Evolutionary conservation across 2,329 filamentous ascomycete genomes (phyloP), one percentile per base, ranked within the genome.

Genomic region (Didymella segeticola): DNA sequence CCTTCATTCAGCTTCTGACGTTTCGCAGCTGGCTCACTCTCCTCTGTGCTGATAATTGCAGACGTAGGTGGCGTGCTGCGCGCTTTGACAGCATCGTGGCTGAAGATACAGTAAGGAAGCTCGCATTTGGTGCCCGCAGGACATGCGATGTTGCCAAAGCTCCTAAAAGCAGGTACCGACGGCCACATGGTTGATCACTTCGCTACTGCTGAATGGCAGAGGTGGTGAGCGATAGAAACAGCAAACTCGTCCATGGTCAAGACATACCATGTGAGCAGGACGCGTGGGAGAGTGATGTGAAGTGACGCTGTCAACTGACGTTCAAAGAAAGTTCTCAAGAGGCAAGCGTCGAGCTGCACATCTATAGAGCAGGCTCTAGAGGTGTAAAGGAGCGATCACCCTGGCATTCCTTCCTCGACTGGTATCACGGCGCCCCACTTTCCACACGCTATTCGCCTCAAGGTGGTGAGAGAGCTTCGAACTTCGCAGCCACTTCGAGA

Each of bases 21-120:
- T 50, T 75, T 75, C 11, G 61, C 36, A 29, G 62, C 59, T 27
- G 61, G 62, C 51, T 59, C 57, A 25, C 33, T 30, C 26, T 47
- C 60, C 38, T 37, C 8, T 15, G 41, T 11, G 15, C 42, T 26
- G 17, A n/a, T 53, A 30, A 43, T 23, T 15, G 54, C 23, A 22
- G 48, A 43, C 10, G 47, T 41, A 10, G 53, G 29, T 3, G 25
- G 43, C 19, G 38, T 26, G 23, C 34, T 37, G 31, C 55, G 47
- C 29, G 53, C 9, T 31, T 53, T 61, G 29, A 47, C n/a, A 12
- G 64, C 47, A 47, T 79, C 69, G 70, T 88, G 85, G 11, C 74
- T 77, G 71, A 87, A 88, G 17, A 87, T 80, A 73, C 85, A 88
- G 57, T 80, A 79, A 12, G 81, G 74, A 11, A 87, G 72, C 25